Conservation (phyloP, 805 yeast species). For the Teunomyces tritomae region DNA sequence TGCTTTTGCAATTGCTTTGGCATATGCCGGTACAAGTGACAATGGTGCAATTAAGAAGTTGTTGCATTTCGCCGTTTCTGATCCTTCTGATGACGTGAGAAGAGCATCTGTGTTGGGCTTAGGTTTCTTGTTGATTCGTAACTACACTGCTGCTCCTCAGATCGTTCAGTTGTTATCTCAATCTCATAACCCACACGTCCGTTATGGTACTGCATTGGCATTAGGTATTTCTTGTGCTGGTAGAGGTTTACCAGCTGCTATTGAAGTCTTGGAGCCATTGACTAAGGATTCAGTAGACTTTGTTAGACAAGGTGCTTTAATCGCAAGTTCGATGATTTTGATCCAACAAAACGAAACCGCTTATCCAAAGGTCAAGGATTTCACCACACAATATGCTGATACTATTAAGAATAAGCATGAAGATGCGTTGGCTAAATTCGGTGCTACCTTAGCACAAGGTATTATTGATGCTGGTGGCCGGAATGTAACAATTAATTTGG, state of each 20-base stretch:
- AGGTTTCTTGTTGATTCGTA: slow-evolving; percentile 88
- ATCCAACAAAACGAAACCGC: slow-evolving; percentile 83
- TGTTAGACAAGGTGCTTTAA: slow-evolving; percentile 96
- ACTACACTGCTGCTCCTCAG: slow-evolving; percentile 90
- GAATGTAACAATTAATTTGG: slow-evolving; percentile 90
- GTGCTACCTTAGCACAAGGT: slow-evolving; percentile 96
- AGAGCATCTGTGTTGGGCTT: slow-evolving; percentile 91
- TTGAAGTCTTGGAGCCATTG: slow-evolving; percentile 89
- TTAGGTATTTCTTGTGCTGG: slow-evolving; percentile 98
- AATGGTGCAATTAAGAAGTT: slow-evolving; percentile 82
- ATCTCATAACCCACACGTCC: slow-evolving; percentile 95
- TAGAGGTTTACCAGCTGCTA: slow-evolving; percentile 80
- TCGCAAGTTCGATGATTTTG: slow-evolving; percentile 87
- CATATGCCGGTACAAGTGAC: slow-evolving; percentile 95
- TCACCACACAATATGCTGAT: slow-evolving; percentile 70
- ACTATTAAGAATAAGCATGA: slow-evolving; percentile 87
- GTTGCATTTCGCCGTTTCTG: slow-evolving; percentile 92
- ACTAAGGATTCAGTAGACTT: slow-evolving; percentile 93
- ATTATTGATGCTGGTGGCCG: slow-evolving; percentile 98
- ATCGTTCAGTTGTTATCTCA: slow-evolving; percentile 90
- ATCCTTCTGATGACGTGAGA: slow-evolving; percentile 93
- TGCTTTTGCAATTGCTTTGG: slow-evolving; percentile 88
- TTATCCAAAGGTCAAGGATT: slow-evolving; percentile 73
- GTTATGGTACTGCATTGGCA: slow-evolving; percentile 98
- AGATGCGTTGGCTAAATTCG: slow-evolving; percentile 95